Percentiles rank a stretch among this genome's conserved stretches.
These are phyloP conservation scores for Hibiscus mutabilis DNA, from an alignment of 345 rosid species.

Conservation along the genomic window DNA sequence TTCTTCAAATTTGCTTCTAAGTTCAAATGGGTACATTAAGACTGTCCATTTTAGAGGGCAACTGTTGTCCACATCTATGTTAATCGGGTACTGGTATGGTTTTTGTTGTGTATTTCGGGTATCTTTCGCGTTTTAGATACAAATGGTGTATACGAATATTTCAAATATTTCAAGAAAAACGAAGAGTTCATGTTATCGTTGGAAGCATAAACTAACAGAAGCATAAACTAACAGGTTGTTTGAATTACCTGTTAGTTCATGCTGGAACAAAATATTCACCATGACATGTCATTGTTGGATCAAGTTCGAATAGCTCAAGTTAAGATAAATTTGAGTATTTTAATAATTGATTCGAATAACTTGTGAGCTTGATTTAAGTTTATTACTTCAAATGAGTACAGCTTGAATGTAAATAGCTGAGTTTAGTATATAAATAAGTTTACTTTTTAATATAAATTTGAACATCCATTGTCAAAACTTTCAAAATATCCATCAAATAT, in stretches of 20 bases:
- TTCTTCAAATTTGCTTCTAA: not conserved
- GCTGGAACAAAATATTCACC: too few relatives aligned
- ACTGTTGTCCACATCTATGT: not conserved
- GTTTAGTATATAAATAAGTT: not conserved
- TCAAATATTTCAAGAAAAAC: not conserved
- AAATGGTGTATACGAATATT: not conserved
- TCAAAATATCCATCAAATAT: not conserved
- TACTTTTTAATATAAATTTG: not conserved
- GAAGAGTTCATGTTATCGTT: too few relatives aligned
- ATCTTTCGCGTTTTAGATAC: not conserved
- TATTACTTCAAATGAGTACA: not conserved
- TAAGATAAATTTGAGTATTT: too few relatives aligned
- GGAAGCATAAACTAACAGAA: too few relatives aligned
- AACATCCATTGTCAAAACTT: conserved; percentile 23
- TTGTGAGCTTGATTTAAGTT: too few relatives aligned
- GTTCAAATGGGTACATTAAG: not conserved
- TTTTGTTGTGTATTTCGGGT: not conserved
- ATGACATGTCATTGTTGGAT: too few relatives aligned
- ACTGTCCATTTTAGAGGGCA: not conserved
- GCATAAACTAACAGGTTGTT: too few relatives aligned
- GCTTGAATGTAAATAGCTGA: not conserved
- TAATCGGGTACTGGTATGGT: not conserved
- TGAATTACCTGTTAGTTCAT: too few relatives aligned
- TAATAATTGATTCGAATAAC: too few relatives aligned
- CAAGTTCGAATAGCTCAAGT: too few relatives aligned